These are phyloP conservation scores for Eucalyptus virginea DNA, from an alignment of 345 rosid species.

Conservation along the genomic window DNA sequence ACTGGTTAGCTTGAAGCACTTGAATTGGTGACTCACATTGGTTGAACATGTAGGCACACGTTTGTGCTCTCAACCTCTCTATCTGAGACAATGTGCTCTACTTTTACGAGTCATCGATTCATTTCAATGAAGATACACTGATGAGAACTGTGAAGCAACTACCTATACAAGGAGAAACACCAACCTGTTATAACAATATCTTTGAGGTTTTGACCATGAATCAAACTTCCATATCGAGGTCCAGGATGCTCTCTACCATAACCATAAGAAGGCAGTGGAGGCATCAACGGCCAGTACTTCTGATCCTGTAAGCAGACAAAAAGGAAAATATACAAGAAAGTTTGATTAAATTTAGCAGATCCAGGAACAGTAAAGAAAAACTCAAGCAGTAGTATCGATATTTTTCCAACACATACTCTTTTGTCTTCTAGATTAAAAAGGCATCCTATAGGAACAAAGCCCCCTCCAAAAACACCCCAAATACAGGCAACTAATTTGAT, in stretches of 20 bases:
- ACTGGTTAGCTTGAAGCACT: background rate
- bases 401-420: background rate
- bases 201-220: constrained; percentile 58
- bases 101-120: background rate
- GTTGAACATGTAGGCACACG: background rate
- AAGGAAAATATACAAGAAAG: background rate
- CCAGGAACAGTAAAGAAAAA: background rate
- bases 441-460: background rate
- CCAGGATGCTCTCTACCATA: constrained; percentile 60
- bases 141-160: background rate
- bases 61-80: background rate
- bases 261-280: constrained; percentile 56
- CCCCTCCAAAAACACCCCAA: background rate
- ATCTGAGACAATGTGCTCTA: background rate
- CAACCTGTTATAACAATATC: constrained; percentile 51
- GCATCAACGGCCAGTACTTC: constrained; percentile 52
- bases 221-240: constrained; percentile 56
- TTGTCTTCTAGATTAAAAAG: background rate
- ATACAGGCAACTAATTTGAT: background rate
- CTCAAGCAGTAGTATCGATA: background rate
- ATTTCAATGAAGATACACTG: background rate
- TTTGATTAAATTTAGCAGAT: background rate
- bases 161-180: background rate
- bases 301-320: constrained; percentile 25
- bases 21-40: background rate